phyloP scores from a whole-genome alignment of 495 filamentous ascomycete genomes.

The Penicillium verhagenii region DNA sequence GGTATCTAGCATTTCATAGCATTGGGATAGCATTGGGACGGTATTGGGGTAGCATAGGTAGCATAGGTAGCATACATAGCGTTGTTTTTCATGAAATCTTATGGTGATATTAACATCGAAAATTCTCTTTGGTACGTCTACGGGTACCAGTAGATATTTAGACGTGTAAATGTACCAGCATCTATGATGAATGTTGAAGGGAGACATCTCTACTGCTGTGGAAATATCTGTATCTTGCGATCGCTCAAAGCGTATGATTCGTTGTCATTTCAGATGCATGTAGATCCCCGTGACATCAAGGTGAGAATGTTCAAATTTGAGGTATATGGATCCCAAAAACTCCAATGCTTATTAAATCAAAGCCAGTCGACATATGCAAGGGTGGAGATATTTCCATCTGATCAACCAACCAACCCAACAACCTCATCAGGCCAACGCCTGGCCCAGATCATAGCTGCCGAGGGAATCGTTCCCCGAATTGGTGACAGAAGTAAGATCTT shows the following conservation, averaged over 20 bases:
- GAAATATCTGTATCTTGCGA: neutral
- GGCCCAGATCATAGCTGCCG: constrained; percentile 71
- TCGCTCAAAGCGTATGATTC: neutral
- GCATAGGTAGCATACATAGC: constrained; percentile 4
- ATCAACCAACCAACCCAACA: constrained; percentile 48
- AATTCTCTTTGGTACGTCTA: no score
- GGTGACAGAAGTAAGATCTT: constrained; percentile 80
- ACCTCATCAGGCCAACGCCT: constrained; percentile 52
- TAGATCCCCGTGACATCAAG: neutral
- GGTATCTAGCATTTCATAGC: constrained; percentile 8
- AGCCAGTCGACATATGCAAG: neutral
- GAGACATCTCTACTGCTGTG: no score
- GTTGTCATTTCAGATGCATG: neutral
- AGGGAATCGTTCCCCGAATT: constrained; percentile 72
- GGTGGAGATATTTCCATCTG: neutral
- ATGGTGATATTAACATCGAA: neutral
- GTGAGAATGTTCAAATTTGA: neutral
- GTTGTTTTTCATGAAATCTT: neutral
- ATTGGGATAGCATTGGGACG: neutral
- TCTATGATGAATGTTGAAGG: no score
- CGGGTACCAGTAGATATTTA: no score
- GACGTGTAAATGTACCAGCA: no score
- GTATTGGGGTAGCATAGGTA: neutral
- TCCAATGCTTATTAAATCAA: neutral
- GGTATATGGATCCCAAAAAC: neutral